Conservation (phyloP, 2,329 filamentous ascomycete genomes). For the Didymella lethalis region DNA sequence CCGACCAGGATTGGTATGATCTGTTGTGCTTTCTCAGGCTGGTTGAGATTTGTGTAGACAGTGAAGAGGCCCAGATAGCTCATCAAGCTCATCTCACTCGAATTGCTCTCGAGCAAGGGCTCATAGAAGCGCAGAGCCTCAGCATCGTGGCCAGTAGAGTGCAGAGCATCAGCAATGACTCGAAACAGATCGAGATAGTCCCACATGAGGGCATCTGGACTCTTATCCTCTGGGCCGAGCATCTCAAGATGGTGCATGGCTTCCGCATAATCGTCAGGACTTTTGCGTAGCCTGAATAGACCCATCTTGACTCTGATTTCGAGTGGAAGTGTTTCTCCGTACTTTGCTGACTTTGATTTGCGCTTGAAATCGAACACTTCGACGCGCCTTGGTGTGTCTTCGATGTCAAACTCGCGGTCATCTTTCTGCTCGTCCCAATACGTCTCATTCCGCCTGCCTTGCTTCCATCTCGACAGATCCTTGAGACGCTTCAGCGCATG, state of each 20-base stretch:
- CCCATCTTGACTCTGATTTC: constrained; percentile 87
- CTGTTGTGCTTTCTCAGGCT: constrained; percentile 75
- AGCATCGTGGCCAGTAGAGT: constrained; percentile 58
- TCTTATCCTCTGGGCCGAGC: constrained; percentile 70
- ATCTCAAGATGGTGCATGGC: constrained; percentile 69
- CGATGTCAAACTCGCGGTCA: constrained; percentile 87
- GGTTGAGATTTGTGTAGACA: constrained; percentile 72
- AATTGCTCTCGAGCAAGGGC: constrained; percentile 50
- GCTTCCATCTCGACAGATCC: constrained; percentile 78
- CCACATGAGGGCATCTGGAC: constrained; percentile 60
- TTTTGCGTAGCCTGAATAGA: constrained; percentile 78
- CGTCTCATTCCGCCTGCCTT: constrained; percentile 74
- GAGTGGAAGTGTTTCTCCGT: constrained; percentile 77
- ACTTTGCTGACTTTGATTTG: constrained; percentile 64
- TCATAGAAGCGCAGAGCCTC: constrained; percentile 68
- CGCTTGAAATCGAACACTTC: constrained; percentile 68
- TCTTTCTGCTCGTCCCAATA: constrained; percentile 81
- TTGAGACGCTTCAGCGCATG: constrained; percentile 76
- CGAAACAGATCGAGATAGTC: constrained; percentile 82
- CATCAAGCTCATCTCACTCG: constrained; percentile 38
- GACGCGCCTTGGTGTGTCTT: constrained; percentile 71
- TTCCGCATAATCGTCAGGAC: constrained; percentile 69
- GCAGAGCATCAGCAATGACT: constrained; percentile 70
- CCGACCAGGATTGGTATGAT: constrained; percentile 79
- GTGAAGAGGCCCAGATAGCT: constrained; percentile 52